Base-by-base conservation (phyloP, 2,329 filamentous ascomycete genomes). In the Epicoccum sorghinum region DNA sequence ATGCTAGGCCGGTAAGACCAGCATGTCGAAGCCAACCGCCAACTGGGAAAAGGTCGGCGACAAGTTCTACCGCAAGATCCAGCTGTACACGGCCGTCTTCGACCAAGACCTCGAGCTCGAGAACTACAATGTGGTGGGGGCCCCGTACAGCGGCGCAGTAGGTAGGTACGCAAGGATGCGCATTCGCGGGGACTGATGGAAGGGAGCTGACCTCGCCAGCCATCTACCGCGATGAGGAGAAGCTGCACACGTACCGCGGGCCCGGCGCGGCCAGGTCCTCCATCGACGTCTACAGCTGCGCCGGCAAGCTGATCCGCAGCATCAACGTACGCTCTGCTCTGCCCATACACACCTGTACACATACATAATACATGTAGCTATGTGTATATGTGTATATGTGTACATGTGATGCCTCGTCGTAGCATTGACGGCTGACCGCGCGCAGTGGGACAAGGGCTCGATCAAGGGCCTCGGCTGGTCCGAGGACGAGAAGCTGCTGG, bases 1-100 rank as follows among this genome's bases (percentile, higher is more conserved):
- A 62, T 66, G 64, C 57, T 60, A 30, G 43, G 30, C 33, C 53
- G 51, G 38, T 53, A 50, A 66, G 18, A 18, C 18, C 18, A 18
- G 55, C 61, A 75, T 75, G 72, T 73, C 71, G 41, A 87, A 86
- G 69, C 84, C 93, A 69, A 91, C 91, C 67, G 89, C 91, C 68
- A 91, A 93, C 76, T 99, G 95, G 95, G 92, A 96, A 81, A 89
- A 86, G 76, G 86, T 98, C 63, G 95, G 91, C 72, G 90, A 96
- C 77, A 89, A 86, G 69, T 98, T 96, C 82, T 99, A 98, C 80
- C 90, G 93, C 75, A 97, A 96, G 80, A 88, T 90, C 52, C 90
- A 93, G 76, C 86, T 96, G 57, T 99, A 98, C 81, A 93, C 92
- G 57, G 89, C 88, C 62, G 85, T 98, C 61, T 99, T 98, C 75